Evolutionary conservation across 129 eudicot species (phyloP), one percentile per base, ranked within the genome.

Genomic region (Lonicera japonica): DNA sequence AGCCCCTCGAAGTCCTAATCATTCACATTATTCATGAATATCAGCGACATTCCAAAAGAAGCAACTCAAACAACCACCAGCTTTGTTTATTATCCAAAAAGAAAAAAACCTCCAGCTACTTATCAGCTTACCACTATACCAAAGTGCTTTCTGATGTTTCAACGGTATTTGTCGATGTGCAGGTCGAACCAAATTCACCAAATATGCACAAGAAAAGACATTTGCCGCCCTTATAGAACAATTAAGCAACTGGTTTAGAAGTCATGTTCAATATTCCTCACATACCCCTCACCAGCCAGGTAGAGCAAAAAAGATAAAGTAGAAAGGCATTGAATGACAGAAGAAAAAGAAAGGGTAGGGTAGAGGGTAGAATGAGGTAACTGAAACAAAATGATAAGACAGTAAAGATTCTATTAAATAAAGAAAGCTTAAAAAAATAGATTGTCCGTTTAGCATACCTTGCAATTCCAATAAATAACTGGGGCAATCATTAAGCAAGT

Each of bases 111-210:
- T 46, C 61, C 38, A 40, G 43, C 20, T 64, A 57, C 55, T 61
- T 47, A 50, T 61, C 51, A 57, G 25, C 99, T 75, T 79, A 94
- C 99, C 99, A 76, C 95, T 94, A 70, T 88, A 94, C 96, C 96
- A 94, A 70, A 94, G 90, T 66, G 99, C 99, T 81, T 88, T 94
- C 78, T 94, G 99, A 81, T 94, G 96, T 60, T 79, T 85, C 70
- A 69, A n/a, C 5, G 96, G 96, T 78, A 94, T 88, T 76, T 88
- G 77, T 21, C 86, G 77, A 58, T 83, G 87, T 25, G 89, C 73
- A 61, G 99, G 99, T 68, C 99, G 81, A 72, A 70, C 87, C 81
- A 88, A 67, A 82, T 94, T 94, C 76, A 94, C 86, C 79, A 94
- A 72, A 83, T 88, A 88, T 25, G 88, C 95, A 76, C 99, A 94